Evolutionary conservation across 306 rosid species (phyloP), one percentile per base, ranked within the genome.

Genomic region (Prunus padus): DNA sequence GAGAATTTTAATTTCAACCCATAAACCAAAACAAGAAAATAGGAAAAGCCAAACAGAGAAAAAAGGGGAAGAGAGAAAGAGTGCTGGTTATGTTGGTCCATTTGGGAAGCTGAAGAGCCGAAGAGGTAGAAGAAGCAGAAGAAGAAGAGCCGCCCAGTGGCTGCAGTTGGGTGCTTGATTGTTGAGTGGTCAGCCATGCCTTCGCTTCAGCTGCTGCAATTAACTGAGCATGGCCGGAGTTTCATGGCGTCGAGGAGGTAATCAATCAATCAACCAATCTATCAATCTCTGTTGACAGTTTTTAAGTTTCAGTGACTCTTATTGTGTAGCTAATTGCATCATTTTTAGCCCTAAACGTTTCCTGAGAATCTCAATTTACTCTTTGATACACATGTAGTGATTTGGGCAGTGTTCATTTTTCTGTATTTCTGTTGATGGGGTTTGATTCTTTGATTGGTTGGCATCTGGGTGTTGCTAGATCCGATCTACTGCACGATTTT

Each of bases 201-300:
- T 79, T 90, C 97, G 81, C 99, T 90, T 85, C 97, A 95, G 74
- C 85, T 92, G 71, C 83, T 96, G 89, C 91, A 92, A 67, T 86
- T 96, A 80, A 96, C 97, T 60, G 82, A 84, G 78, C 92, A 82
- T 79, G 98, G 99, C 79, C 92, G 84, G 76, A 75, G 75, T 75
- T 84, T 90, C 76, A 85, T 90, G 84, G 89, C 99, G 65, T 89
- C 97, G n/a, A 90, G 91, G 84, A 92, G 99, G 97, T 95, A 26
- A 16, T 14, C 61, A 2, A 28, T 50, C 67, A 8, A 28, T 28
- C 40, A 59, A 59, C 15, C 56, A 15, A 51, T 59, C 33, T 5
- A 61, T 61, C 66, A 30, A 3, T 57, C 44, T 5, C 40, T 5
- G 8, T 40, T 40, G 6, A 31, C 64, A 23, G 3, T 56, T 56